These are phyloP conservation scores for Primulina tabacum DNA, from an alignment of 257 asterid species.

Conservation along the genomic window DNA sequence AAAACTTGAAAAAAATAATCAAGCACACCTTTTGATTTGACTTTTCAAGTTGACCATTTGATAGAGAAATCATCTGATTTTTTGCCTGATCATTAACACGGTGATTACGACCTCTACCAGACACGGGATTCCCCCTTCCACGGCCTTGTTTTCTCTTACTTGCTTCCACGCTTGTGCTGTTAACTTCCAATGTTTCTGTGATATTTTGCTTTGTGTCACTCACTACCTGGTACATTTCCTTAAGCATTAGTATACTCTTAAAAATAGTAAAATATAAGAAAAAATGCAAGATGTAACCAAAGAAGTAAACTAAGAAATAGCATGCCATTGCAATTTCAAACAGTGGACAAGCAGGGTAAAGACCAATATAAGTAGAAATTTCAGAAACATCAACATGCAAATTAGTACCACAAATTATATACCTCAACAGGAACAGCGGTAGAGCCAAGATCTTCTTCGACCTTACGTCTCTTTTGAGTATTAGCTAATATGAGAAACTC, in stretches of 20 bases:
- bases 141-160: slow-evolving; percentile 74
- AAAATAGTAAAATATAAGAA: slow-evolving; percentile 13
- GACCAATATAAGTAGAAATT: background rate
- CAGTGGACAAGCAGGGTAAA: slow-evolving; percentile 9
- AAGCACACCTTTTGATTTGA: slow-evolving; percentile 51
- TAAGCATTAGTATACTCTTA: slow-evolving; percentile 28
- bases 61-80: slow-evolving; percentile 40
- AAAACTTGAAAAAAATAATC: slow-evolving; percentile 17
- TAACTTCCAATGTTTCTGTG: slow-evolving; percentile 45
- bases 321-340: slow-evolving; percentile 18
- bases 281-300: slow-evolving; percentile 21
- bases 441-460: slow-evolving; percentile 45
- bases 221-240: slow-evolving; percentile 38
- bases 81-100: slow-evolving; percentile 62
- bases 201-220: slow-evolving; percentile 50
- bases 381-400: slow-evolving; percentile 19
- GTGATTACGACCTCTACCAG: slow-evolving; percentile 82
- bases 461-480: slow-evolving; percentile 82
- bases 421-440: slow-evolving; percentile 54
- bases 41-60: slow-evolving; percentile 65
- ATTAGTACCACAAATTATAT: slow-evolving; percentile 22
- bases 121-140: slow-evolving; percentile 56
- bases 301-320: slow-evolving; percentile 25
- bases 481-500: slow-evolving; percentile 83
- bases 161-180: slow-evolving; percentile 50